These are phyloP conservation scores for Yarrowia sp. DNA, from an alignment of 805 yeast species.

Conservation along the genomic window DNA sequence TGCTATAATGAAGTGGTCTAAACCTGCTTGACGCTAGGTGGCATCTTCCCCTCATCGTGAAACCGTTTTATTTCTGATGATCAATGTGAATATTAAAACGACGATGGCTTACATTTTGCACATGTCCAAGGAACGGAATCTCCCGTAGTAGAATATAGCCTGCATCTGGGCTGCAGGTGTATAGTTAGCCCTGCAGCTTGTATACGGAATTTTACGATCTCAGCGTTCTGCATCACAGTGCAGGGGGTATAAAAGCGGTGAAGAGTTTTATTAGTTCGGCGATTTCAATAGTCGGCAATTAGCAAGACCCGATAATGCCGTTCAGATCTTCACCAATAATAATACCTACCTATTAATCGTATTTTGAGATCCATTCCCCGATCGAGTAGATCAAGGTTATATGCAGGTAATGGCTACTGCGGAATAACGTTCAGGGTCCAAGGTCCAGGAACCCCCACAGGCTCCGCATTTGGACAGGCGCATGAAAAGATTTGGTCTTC, in stretches of 20 bases:
- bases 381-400: not conserved
- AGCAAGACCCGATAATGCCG: no score
- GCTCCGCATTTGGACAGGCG: not conserved
- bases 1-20: no score
- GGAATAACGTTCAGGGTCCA: slow-evolving; percentile 1
- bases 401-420: slow-evolving; percentile 1
- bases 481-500: not conserved
- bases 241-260: not conserved
- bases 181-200: not conserved
- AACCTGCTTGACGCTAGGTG: no score
- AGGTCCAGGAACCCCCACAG: not conserved
- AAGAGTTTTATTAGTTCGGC: no score
- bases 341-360: no score
- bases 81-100: not conserved
- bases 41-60: no score
- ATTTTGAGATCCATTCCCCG: no score
- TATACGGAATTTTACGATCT: not conserved
- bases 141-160: slow-evolving; percentile 3
- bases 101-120: not conserved
- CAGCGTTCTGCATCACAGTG: not conserved
- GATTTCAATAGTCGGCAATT: no score
- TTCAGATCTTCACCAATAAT: no score
- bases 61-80: not conserved
- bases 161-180: slow-evolving; percentile 10
- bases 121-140: not conserved